Evolutionary conservation across 2,329 filamentous ascomycete genomes (phyloP), one percentile per base, ranked within the genome.

Genomic region (Fulvia fulva): DNA sequence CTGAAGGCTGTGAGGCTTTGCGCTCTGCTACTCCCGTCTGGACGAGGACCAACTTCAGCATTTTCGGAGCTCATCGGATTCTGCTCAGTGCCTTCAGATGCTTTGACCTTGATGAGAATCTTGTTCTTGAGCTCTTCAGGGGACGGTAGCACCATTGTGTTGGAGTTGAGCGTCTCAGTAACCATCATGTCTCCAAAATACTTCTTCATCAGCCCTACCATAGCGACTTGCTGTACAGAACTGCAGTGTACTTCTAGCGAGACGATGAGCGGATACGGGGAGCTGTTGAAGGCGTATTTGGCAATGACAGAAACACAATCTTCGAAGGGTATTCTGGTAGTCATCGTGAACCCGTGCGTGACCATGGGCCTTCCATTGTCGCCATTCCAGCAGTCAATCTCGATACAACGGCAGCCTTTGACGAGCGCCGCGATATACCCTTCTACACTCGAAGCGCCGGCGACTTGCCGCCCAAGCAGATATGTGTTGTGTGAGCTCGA

Each of bases 401-500:
- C 94, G 47, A 99, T 87, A 73, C 94, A 97, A 51, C 94, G 89
- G 72, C 94, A 99, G 8, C 92, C 92, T 60, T 90, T 88, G 63
- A 90, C 87, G 6, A 99, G 82, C 2, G 92, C 90, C 8, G 87
- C 86, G 67, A 97, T 95, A 76, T 99, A 99, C 45, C 91, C 91
- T 74, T 99, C 94, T 1, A 95, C 89, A 70, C 92, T 97, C 1
- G 94, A 97, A 46, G 89, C 84, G 26, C 93, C 93, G 11, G 87
- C 88, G 1, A 97, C 87, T 73, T 99, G 94, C 55, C 92, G 87
- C 14, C 94, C 94, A 4, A 95, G 81, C 0, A 99, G 86, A 70
- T 99, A 99, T 0, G 94, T 99, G 75, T 99, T 99, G 80, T 99
- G 94, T 1, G 94, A 97, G 77, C 92, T 97, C 1, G 93, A 97